Conservation (phyloP, 148 eudicot species). For the Nepenthes mirabilis region DNA sequence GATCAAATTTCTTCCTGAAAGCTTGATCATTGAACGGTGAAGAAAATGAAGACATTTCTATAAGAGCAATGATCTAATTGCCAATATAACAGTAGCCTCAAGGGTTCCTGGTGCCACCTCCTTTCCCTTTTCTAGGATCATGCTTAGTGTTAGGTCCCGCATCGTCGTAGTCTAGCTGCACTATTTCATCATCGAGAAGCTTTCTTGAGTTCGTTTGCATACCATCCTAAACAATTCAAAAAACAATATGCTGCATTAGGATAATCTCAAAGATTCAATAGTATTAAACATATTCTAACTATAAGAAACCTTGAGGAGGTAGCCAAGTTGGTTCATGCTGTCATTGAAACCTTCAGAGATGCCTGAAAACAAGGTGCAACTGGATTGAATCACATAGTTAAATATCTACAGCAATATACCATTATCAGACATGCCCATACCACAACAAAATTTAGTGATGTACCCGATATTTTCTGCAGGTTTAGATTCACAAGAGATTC, state of each 20-base stretch:
- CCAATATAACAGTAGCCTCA: conserved; percentile 7
- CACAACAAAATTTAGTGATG: no score
- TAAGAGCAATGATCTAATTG: no score
- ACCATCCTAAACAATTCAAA: conserved; percentile 13
- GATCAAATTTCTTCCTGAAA: no score
- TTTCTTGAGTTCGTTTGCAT: conserved; percentile 38
- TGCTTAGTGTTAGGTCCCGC: conserved; percentile 87
- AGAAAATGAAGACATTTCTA: no score
- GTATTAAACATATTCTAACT: neutral
- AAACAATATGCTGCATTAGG: neutral
- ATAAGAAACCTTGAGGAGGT: conserved; percentile 26
- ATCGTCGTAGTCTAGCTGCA: conserved; percentile 62
- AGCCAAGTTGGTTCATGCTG: neutral
- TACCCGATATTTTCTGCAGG: no score
- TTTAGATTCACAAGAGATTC: no score
- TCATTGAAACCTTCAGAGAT: conserved; percentile 9
- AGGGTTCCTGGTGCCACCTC: conserved; percentile 38
- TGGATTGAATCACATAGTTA: neutral
- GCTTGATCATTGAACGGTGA: no score
- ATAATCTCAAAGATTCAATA: neutral
- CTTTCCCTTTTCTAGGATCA: conserved; percentile 67
- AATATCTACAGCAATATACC: no score
- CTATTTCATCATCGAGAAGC: conserved; percentile 29
- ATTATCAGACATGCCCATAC: no score
- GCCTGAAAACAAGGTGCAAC: conserved; percentile 11